Conservation (phyloP, 208 protist species). For the Trypanosomatidae sp. region DNA sequence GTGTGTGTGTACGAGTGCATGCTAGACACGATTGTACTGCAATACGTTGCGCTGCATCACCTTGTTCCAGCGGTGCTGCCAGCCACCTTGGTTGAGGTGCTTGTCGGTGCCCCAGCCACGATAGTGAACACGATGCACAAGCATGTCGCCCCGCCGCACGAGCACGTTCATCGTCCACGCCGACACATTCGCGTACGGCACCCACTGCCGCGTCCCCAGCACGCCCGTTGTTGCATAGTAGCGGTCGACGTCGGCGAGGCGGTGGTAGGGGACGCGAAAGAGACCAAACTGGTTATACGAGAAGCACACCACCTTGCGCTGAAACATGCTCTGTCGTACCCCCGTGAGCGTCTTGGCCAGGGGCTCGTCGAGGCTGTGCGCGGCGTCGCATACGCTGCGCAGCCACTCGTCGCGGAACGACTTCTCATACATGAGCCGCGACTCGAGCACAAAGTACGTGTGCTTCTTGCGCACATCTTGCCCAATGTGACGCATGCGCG, state of each 20-base stretch:
- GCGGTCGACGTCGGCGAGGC: conserved; percentile 74
- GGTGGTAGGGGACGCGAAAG: conserved; percentile 70
- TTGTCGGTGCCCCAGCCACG: conserved; percentile 70
- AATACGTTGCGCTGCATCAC: conserved; percentile 78
- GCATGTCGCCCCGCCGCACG: conserved; percentile 66
- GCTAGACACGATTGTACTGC: conserved; percentile 73
- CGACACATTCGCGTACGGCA: conserved; percentile 81
- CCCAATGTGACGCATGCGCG: conserved; percentile 71
- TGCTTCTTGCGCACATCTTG: conserved; percentile 81
- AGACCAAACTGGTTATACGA: conserved; percentile 87
- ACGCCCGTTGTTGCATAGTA: conserved; percentile 72
- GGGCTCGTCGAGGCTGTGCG: conserved; percentile 65
- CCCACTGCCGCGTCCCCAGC: conserved; percentile 77
- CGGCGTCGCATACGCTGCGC: conserved; percentile 61
- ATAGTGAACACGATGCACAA: conserved; percentile 84
- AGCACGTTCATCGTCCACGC: conserved; percentile 88
- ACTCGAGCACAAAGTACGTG: conserved; percentile 77
- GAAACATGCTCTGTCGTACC: conserved; percentile 62
- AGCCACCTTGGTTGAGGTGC: conserved; percentile 69
- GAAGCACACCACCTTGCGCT: conserved; percentile 79
- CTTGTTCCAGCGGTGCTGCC: conserved; percentile 88
- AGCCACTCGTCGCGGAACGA: conserved; percentile 87
- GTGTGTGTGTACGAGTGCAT: conserved; percentile 1
- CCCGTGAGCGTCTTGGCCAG: conserved; percentile 60
- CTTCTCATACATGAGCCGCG: conserved; percentile 84